Base-by-base conservation (phyloP, 257 asterid species). In the Lycium ferocissimum region DNA sequence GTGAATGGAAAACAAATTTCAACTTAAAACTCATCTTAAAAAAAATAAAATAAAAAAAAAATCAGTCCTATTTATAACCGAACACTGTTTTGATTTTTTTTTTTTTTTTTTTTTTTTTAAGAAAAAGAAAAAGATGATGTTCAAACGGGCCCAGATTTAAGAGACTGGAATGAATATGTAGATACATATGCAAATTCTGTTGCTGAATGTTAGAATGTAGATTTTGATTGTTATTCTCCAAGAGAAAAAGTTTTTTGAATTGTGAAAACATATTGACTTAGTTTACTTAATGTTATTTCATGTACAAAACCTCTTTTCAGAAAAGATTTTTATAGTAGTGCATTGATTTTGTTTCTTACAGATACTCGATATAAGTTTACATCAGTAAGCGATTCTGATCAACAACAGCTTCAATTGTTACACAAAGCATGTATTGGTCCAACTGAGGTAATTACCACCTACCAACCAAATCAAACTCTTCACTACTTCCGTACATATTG, bases 321-420 rank as follows among this genome's bases (percentile, higher is more conserved):
- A 75, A 10, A 20, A 75, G 12, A 6, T 13, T 75, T n/a, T n/a
- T n/a, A n/a, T n/a, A n/a, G n/a, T n/a, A n/a, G n/a, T n/a, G n/a
- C n/a, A n/a, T n/a, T 80, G 7, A 57, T 59, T 40, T 40, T 80
- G 37, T 57, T 79, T 40, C 83, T 9, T 58, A 57, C 83, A 80
- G 83, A 80, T 1, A 11, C 83, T 80, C 72, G 8, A 20, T 80
- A 58, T 80, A 80, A 58, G 38, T 15, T 80, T 58, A 20, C 83
- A 58, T 58, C 83, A 56, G 7, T 11, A 13, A 58, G 37, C 20
- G 13, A 58, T 4, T 3, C 71, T 7, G 57, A 80, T 13, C 18
- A 37, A 38, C 83, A 80, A 10, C 57, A 80, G 56, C 83, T 80
- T 80, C 72, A 58, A 38, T 58, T 80, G 18, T 45, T 80, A 14